phyloP scores from a whole-genome alignment of 2,329 filamentous ascomycete genomes.

The Fusarium marasasianum region DNA sequence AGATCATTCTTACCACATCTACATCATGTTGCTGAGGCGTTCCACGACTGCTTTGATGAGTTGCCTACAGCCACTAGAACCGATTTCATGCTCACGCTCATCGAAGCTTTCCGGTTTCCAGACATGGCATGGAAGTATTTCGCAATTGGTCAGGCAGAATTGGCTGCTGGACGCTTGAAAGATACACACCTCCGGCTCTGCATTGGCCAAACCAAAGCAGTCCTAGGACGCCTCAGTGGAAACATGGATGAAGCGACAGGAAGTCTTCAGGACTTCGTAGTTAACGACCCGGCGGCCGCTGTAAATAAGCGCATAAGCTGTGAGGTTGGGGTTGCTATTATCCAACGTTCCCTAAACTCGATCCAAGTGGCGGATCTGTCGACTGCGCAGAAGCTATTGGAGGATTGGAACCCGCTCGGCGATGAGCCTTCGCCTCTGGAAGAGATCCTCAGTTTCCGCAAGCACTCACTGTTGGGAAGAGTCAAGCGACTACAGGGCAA shows the following conservation, averaged over 20 bases:
- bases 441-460: slow-evolving; percentile 30
- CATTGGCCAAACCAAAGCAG: slow-evolving; percentile 29
- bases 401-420: slow-evolving; percentile 24
- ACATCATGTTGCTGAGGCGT: slow-evolving; percentile 21
- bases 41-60: slow-evolving; percentile 27
- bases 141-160: slow-evolving; percentile 26
- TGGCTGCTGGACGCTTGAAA: slow-evolving; percentile 26
- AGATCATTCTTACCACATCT: slow-evolving; percentile 33
- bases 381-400: slow-evolving; percentile 23
- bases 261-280: slow-evolving; percentile 21
- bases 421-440: slow-evolving; percentile 26
- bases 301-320: slow-evolving; percentile 22
- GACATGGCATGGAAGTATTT: slow-evolving; percentile 40
- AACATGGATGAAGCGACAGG: slow-evolving; percentile 31
- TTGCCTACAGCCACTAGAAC: slow-evolving; percentile 18
- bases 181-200: slow-evolving; percentile 30
- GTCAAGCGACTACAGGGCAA: slow-evolving; percentile 28
- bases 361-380: slow-evolving; percentile 33
- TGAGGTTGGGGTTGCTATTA: slow-evolving; percentile 24
- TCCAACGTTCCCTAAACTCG: slow-evolving; percentile 31
- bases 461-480: slow-evolving; percentile 30
- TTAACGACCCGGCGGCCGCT: background rate
- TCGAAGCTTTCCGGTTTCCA: slow-evolving; percentile 37
- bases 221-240: slow-evolving; percentile 33
- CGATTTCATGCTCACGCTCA: slow-evolving; percentile 36